phyloP scores from a whole-genome alignment of 768 basidiomycete genomes.

The Strobilomyces dryophilus region DNA sequence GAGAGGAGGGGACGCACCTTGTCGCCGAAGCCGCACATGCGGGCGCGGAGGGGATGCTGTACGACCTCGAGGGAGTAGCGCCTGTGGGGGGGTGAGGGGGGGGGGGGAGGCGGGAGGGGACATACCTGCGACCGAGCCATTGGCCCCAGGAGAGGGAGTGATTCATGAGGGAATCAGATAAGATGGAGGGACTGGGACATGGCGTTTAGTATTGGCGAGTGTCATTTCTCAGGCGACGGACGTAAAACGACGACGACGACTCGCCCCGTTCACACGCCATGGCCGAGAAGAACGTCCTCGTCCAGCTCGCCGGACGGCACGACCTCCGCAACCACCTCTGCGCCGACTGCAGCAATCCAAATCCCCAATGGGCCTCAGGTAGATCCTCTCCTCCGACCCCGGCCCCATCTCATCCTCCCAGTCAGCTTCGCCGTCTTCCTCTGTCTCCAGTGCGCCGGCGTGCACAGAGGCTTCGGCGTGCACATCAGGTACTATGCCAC shows the following conservation, averaged over 20 bases:
- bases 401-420: not conserved
- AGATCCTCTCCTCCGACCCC: not conserved
- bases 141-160: constrained; percentile 54
- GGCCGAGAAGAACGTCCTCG: constrained; percentile 34
- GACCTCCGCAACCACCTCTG: constrained; percentile 75
- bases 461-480: constrained; percentile 88
- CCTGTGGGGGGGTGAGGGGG: constrained; percentile 36
- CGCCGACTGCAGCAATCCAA: constrained; percentile 82
- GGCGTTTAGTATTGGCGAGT: not conserved
- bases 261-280: constrained; percentile 3
- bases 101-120: constrained; percentile 1
- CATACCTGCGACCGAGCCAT: constrained; percentile 63
- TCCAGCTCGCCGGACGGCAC: constrained; percentile 68
- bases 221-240: constrained; percentile 1
- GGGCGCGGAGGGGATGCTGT: constrained; percentile 84
- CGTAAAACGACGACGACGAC: not conserved
- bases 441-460: constrained; percentile 84
- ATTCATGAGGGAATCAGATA: constrained; percentile 13
- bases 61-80: constrained; percentile 81
- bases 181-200: not conserved
- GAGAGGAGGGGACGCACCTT: constrained; percentile 52
- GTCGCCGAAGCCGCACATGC: constrained; percentile 97
- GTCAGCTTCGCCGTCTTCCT: constrained; percentile 82
- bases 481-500: constrained; percentile 62
- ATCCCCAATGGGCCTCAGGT: constrained; percentile 96